These are phyloP conservation scores for Echeveria elegans DNA, from an alignment of 164 flowering plant species.

Conservation along the genomic window DNA sequence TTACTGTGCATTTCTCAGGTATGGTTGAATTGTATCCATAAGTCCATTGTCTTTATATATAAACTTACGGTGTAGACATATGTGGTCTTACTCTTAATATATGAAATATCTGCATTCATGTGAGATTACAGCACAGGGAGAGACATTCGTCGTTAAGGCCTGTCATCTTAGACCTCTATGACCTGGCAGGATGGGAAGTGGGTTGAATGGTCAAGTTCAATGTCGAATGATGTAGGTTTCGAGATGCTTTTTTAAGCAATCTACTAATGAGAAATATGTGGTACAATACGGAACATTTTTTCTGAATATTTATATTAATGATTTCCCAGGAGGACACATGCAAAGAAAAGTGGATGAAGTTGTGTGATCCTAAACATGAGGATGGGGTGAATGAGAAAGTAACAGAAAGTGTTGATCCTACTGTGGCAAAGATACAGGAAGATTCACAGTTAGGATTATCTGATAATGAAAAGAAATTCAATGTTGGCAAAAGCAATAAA, in stretches of 20 bases:
- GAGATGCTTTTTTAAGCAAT: conserved; percentile 22
- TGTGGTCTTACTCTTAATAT: background rate
- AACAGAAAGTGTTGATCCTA: conserved; percentile 17
- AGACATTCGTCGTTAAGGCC: conserved; percentile 46
- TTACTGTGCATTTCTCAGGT: conserved; percentile 77
- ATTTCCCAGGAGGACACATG: conserved; percentile 62
- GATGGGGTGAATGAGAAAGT: conserved; percentile 31
- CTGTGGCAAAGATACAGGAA: conserved; percentile 32
- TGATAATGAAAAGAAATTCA: conserved; percentile 48
- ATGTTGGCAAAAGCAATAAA: conserved; percentile 45
- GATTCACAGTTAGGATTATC: conserved; percentile 24
- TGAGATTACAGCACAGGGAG: conserved; percentile 49
- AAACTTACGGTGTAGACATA: background rate
- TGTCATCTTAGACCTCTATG: conserved; percentile 81
- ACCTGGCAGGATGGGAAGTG: conserved; percentile 79
- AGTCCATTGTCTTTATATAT: background rate
- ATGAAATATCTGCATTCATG: background rate
- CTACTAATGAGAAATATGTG: background rate
- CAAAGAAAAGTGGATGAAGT: conserved; percentile 59
- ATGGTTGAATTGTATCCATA: background rate
- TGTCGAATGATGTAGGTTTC: conserved; percentile 17
- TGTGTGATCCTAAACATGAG: conserved; percentile 30
- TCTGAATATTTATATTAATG: background rate
- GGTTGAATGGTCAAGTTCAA: conserved; percentile 55
- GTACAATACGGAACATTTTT: background rate